Evolutionary conservation across 805 yeast genomes (phyloP), one percentile per base, ranked within the genome.

Genomic region (Yarrowia sp.): DNA sequence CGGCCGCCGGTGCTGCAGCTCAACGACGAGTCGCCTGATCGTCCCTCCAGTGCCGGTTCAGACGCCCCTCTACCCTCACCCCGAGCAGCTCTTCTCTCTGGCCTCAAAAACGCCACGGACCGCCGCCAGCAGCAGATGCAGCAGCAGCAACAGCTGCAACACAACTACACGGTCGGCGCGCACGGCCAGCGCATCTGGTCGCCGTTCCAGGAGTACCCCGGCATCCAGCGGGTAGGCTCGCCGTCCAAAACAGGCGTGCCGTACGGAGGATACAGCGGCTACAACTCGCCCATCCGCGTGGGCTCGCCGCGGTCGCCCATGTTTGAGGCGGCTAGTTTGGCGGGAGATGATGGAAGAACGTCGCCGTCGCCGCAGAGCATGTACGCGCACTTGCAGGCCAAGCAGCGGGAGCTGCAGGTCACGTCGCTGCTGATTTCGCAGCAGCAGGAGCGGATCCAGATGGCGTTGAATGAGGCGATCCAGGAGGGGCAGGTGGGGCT

Each of bases 381-480:
- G 53, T 74, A 74, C 57, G 74, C 75, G 4, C 74, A 72, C n/a
- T 57, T 74, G 47, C 75, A 73, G 44, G 73, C 75, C 39, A 73
- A 71, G 62, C 76, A 74, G 68, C 73, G 75, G 62, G 76, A 74
- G 64, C 68, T 74, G 57, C 47, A 71, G 65, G 74, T 74, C 8
- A 74, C 77, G 22, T 70, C 74, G 41, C 47, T 71, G 65, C 66
- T 67, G 41, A 74, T 74, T 45, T 70, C 74, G 33, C 77, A 74
- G 64, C 77, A 74, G 69, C 76, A 74, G 66, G 74, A 74, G 67
- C 71, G 71, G 33, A 70, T 74, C 39, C 76, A 74, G 41, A 43
- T 58, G 64, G 64, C 64, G 31, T 51, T 58, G 22, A 58, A 44
- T 22, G 64, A 58, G 64, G 64, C 64, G 33, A 58, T 58, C 35